Evolutionary conservation across 1,284 basidiomycete species (phyloP).

Genomic region (Heterobasidion occidentale): DNA sequence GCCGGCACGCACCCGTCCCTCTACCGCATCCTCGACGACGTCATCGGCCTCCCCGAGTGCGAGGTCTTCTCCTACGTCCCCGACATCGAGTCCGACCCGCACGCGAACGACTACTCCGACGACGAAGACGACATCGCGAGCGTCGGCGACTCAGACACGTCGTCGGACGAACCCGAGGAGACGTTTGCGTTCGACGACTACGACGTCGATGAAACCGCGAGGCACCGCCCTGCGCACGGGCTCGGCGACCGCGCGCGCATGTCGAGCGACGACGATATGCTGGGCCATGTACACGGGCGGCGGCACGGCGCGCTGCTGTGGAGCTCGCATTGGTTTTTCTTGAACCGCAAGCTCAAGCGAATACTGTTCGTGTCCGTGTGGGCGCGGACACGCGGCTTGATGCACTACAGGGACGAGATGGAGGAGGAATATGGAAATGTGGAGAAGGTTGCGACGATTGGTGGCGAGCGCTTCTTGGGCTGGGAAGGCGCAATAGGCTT

Average conservation of each 20-base stretch:
- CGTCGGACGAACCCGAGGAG: conserved; percentile 49
- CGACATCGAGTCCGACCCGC: conserved; percentile 92
- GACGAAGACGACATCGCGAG: conserved; percentile 60
- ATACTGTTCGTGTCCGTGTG: conserved; percentile 91
- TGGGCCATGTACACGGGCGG: conserved; percentile 20
- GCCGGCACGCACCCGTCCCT: conserved; percentile 71
- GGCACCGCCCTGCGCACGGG: conserved; percentile 26
- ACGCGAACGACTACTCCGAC: conserved; percentile 77
- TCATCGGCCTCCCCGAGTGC: conserved; percentile 86
- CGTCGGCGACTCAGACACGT: conserved; percentile 53
- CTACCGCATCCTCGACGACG: conserved; percentile 83
- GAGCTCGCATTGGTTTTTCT: conserved; percentile 98
- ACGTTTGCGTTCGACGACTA: conserved; percentile 76
- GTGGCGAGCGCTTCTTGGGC: conserved; percentile 56
- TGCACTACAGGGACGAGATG: conserved; percentile 43
- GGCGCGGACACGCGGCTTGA: conserved; percentile 70
- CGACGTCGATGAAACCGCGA: conserved; percentile 54
- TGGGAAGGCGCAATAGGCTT: conserved; percentile 73
- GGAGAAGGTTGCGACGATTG: conserved; percentile 18
- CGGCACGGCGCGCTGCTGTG: conserved; percentile 80
- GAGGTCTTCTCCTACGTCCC: conserved; percentile 95
- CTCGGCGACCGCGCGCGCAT: conserved; percentile 18
- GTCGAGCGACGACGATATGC: conserved; percentile 22
- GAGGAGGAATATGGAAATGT: conserved; percentile 26
- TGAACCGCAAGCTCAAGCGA: conserved; percentile 89